Conservation (phyloP, 2,329 filamentous ascomycete species). For the Colletotrichum trifolii region DNA sequence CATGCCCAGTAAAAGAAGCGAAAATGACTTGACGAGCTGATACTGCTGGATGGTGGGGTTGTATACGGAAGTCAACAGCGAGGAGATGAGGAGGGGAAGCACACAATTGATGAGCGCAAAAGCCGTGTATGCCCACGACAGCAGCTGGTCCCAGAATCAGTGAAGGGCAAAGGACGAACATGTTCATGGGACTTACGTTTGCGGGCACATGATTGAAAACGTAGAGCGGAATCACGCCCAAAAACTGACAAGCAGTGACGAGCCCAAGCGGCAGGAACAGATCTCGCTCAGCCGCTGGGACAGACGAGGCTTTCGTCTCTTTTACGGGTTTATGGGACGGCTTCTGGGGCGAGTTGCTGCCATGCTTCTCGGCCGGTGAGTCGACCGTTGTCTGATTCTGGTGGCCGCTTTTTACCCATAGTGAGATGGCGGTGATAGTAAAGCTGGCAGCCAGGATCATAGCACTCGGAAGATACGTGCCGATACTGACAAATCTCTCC, state of each 20-base stretch:
- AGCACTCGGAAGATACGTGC: constrained; percentile 96
- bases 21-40: constrained; percentile 87
- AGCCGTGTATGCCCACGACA: constrained; percentile 59
- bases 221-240: constrained; percentile 84
- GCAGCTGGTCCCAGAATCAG: constrained; percentile 12
- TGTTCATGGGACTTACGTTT: constrained; percentile 60
- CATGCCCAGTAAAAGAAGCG: constrained; percentile 90
- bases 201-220: constrained; percentile 82
- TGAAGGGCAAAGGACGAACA: not conserved
- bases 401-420: constrained; percentile 92
- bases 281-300: constrained; percentile 65
- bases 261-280: constrained; percentile 79
- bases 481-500: constrained; percentile 96
- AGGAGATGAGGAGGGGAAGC: constrained; percentile 68
- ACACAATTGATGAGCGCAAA: constrained; percentile 66
- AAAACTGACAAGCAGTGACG: constrained; percentile 77
- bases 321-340: not conserved
- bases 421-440: constrained; percentile 90
- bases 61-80: constrained; percentile 62
- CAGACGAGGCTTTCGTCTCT: not conserved
- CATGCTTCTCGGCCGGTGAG: constrained; percentile 10
- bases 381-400: constrained; percentile 38
- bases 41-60: constrained; percentile 75
- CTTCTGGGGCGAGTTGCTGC: not conserved
- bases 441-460: constrained; percentile 97